Conservation (phyloP, 805 yeast species). For the Candida rishiriensis region DNA sequence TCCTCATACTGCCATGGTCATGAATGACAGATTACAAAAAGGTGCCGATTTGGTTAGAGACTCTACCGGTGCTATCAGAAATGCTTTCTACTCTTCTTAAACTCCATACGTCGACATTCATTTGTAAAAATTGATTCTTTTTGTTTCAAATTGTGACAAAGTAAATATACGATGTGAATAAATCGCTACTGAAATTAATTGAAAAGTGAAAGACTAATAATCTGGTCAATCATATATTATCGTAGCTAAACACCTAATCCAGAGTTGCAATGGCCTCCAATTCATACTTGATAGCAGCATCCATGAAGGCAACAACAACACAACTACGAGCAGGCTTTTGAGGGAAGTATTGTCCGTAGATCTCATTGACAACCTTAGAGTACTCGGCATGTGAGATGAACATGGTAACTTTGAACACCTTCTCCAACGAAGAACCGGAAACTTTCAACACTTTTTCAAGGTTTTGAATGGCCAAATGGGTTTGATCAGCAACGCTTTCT, state of each 20-base stretch:
- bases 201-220: too few species aligned
- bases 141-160: too few species aligned
- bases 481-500: slow-evolving; percentile 40
- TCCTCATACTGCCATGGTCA: slow-evolving; percentile 48
- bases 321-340: slow-evolving; percentile 52
- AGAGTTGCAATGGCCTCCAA: slow-evolving; percentile 34
- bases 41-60: slow-evolving; percentile 33
- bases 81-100: slow-evolving; percentile 21
- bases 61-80: slow-evolving; percentile 27
- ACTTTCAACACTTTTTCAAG: slow-evolving; percentile 37
- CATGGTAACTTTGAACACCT: slow-evolving; percentile 45
- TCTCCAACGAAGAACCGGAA: slow-evolving; percentile 42
- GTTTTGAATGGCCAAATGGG: slow-evolving; percentile 41
- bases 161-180: too few species aligned
- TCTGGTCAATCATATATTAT: too few species aligned
- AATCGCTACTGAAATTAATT: too few species aligned
- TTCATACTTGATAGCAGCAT: slow-evolving; percentile 44
- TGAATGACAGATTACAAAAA: slow-evolving; percentile 36
- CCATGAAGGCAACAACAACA: slow-evolving; percentile 48
- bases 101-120: too few species aligned
- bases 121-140: too few species aligned
- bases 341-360: slow-evolving; percentile 44
- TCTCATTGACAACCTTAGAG: slow-evolving; percentile 38
- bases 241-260: slow-evolving; percentile 9
- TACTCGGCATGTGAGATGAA: slow-evolving; percentile 44